Evolutionary conservation across 148 eudicot genomes (phyloP).

Genomic region (Nyssa sinensis): DNA sequence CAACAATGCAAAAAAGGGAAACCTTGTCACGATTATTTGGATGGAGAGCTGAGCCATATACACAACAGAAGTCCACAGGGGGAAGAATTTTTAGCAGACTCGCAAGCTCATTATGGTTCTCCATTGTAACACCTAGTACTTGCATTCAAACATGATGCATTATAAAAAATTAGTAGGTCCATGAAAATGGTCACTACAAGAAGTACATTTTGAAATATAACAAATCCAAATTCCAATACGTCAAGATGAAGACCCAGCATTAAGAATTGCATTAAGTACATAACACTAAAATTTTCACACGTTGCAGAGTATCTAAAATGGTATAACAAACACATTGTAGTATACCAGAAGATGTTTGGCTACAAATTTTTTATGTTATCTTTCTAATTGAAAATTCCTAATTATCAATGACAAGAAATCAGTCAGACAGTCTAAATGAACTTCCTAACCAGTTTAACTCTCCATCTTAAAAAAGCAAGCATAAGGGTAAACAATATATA

Average conservation of each 20-base stretch:
- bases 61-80: constrained; percentile 86
- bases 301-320: too few relatives aligned
- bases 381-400: too few relatives aligned
- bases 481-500: background rate
- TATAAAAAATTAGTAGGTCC: background rate
- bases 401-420: too few relatives aligned
- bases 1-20: constrained; percentile 7
- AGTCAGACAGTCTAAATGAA: background rate
- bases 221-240: background rate
- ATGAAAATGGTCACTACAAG: background rate
- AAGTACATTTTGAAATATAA: too few relatives aligned
- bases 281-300: too few relatives aligned
- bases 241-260: background rate
- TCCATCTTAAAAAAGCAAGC: background rate
- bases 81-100: constrained; percentile 77
- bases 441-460: background rate
- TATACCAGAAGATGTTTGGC: too few relatives aligned
- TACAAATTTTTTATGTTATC: too few relatives aligned
- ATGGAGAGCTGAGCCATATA: constrained; percentile 89
- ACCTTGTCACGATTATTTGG: constrained; percentile 82
- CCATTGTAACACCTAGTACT: constrained; percentile 27
- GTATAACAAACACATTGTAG: too few relatives aligned
- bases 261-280: too few relatives aligned
- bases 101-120: constrained; percentile 31
- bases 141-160: background rate